Evolutionary conservation across 176 grass and related monocot species (phyloP), one percentile per base, ranked within the genome.

Genomic region (Urochloa ruziziensis): DNA sequence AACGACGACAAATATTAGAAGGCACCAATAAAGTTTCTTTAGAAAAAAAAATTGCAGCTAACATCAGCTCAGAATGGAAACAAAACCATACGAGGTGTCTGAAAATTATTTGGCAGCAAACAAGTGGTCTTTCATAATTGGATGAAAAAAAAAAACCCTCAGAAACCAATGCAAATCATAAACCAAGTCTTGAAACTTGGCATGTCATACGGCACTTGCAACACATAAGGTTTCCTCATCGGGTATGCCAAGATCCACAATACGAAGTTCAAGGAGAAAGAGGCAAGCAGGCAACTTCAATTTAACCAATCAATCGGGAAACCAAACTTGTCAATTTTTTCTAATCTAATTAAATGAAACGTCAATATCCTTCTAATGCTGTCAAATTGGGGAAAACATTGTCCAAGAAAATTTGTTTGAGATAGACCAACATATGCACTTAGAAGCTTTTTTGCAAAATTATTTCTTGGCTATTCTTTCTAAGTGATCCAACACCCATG

Each of bases 191-290:
- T 52, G 1, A 67, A 68, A 57, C 36, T 29, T 79, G 63, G 36
- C 4, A 47, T 68, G 75, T 79, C 64, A 71, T 88, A 78, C 19
- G 19, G 24, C 73, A 77, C 43, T 71, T 71, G 86, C 32, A 32
- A 34, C 62, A 58, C 33, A 70, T 70, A 19, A 46, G 36, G 19
- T 39, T 82, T 82, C 57, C 46, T 79, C 74, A 47, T 73, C 64
- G 34, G 43, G 43, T 24, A 82, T 54, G 33, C 48, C 12, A 73
- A 71, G 6, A 21, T 47, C 16, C 17, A 64, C 64, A 78, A 19
- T 29, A 78, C 21, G 29, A 61, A 73, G 59, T 57, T 63, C 44
- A 52, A 23, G 73, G 24, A 71, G 19, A 82, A 71, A 49, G 32
- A 67, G n/a, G 23, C 10, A 59, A 74, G 48, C 49, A 58, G 7